Evolutionary conservation across 2,329 filamentous ascomycete species (phyloP), one percentile per base, ranked within the genome.

Genomic region (Aureobasidium subglaciale): DNA sequence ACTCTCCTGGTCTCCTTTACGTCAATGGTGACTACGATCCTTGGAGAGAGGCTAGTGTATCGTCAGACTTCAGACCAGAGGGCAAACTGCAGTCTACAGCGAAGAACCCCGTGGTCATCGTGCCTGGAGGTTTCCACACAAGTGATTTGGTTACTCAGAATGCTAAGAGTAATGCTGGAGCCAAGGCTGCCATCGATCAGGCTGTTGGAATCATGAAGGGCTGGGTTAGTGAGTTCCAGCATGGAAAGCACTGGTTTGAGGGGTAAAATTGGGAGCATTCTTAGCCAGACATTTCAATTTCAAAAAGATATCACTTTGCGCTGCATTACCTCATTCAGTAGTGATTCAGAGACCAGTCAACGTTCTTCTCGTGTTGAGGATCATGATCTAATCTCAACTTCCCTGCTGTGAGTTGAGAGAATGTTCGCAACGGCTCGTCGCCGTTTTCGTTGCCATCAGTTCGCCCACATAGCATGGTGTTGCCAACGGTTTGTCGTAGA

Each of bases 21-120:
- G 73, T 76, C 5, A 84, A 84, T 61, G 82, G 78, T 40, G 72
- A 81, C 65, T 79, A 71, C 55, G 82, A 85, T 63, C 82, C 82
- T 5, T 85, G 82, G 82, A 72, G 76, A 30, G 74, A 78, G 4
- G 73, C 77, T 0, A 75, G 75, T 4, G 75, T 84, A 0, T 77
- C 75, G 1, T 79, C 78, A 16, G 70, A 74, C 24, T 75, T 76
- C 63, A 72, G 81, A 18, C 79, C 80, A 0, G 78, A 74, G 5
- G 82, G 82, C 0, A 79, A 80, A 1, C 65, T 83, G 15, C 13
- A 66, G 55, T 74, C 75, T 10, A 79, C 75, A 0, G 24, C 65
- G 0, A 63, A 75, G 24, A 72, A 73, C 1, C 81, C 82, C 0
- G 70, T 83, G 10, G 71, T 76, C 53, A 61, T 84, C 18, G 77